phyloP scores from a whole-genome alignment of 2,329 filamentous ascomycete species.

The Piedraia hortae region DNA sequence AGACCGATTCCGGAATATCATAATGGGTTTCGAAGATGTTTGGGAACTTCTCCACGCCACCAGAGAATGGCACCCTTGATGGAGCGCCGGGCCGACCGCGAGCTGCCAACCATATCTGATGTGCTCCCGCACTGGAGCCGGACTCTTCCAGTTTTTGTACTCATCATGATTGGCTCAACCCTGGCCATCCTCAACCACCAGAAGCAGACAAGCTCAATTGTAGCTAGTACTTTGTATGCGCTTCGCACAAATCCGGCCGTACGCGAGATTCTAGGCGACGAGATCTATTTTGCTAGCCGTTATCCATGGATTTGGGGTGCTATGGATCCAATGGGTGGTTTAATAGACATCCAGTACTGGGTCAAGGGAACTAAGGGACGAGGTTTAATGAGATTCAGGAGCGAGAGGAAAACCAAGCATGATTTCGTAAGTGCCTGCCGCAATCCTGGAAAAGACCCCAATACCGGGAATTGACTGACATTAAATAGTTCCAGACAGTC shows the following conservation, averaged over 20 bases:
- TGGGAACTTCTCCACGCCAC: constrained; percentile 24
- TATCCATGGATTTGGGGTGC: constrained; percentile 27
- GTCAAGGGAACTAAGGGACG: constrained; percentile 50
- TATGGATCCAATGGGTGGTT: constrained; percentile 81
- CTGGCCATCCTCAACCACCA: constrained; percentile 98
- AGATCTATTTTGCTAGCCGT: constrained; percentile 23
- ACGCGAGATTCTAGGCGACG: constrained; percentile 52
- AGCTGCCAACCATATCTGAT: constrained; percentile 18
- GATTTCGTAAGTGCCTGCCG: constrained; percentile 21
- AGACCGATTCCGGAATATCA: not conserved
- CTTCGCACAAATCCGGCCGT: constrained; percentile 54
- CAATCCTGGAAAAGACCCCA: not conserved
- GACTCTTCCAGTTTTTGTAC: constrained; percentile 56
- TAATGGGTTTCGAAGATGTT: constrained; percentile 3
- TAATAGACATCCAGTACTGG: constrained; percentile 63
- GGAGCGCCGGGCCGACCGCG: constrained; percentile 25
- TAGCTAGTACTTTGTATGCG: constrained; percentile 67
- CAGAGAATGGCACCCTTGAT: constrained; percentile 24
- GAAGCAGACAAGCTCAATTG: constrained; percentile 58
- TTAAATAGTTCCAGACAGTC: constrained; percentile 46
- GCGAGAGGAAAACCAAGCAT: constrained; percentile 38
- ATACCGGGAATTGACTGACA: constrained; percentile 2
- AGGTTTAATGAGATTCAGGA: constrained; percentile 58
- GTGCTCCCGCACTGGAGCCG: constrained; percentile 16
- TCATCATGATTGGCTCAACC: constrained; percentile 40